Evolutionary conservation across 2,329 filamentous ascomycete species (phyloP).

Genomic region (Pleurostoma richardsiae): DNA sequence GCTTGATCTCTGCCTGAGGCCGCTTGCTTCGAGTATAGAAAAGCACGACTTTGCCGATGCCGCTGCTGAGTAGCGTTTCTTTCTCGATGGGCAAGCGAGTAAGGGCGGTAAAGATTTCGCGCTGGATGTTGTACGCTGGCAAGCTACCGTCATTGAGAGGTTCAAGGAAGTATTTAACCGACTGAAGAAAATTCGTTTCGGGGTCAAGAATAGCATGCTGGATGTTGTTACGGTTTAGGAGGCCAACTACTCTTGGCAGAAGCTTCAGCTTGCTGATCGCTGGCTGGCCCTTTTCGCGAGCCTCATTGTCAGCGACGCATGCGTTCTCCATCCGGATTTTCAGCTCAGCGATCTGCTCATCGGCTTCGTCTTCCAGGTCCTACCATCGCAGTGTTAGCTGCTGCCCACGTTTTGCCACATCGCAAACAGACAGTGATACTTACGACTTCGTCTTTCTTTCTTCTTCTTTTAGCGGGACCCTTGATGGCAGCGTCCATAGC

Average conservation of each 20-base stretch:
- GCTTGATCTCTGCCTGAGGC: conserved; percentile 83
- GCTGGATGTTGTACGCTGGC: conserved; percentile 95
- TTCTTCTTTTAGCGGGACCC: conserved; percentile 65
- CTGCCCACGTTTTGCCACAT: background rate
- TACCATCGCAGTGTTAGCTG: conserved; percentile 29
- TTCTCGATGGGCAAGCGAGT: conserved; percentile 82
- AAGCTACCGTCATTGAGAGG: conserved; percentile 90
- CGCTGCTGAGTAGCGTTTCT: conserved; percentile 81
- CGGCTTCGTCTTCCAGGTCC: conserved; percentile 87
- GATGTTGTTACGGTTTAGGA: conserved; percentile 85
- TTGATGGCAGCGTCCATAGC: conserved; percentile 87
- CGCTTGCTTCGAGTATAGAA: conserved; percentile 97
- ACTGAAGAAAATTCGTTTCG: conserved; percentile 90
- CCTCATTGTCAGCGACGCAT: conserved; percentile 79
- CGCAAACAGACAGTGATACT: conserved; percentile 23
- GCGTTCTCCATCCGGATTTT: conserved; percentile 88
- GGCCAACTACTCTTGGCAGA: conserved; percentile 79
- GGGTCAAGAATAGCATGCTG: conserved; percentile 84
- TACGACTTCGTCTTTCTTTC: conserved; percentile 87
- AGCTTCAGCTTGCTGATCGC: conserved; percentile 92
- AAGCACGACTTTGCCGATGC: conserved; percentile 91
- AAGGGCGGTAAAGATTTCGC: conserved; percentile 82
- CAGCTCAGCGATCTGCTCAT: conserved; percentile 83
- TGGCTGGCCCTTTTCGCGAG: conserved; percentile 72
- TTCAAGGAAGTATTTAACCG: conserved; percentile 95